Conservation (phyloP, 2,329 filamentous ascomycete genomes). For the Diaporthe amygdali region DNA sequence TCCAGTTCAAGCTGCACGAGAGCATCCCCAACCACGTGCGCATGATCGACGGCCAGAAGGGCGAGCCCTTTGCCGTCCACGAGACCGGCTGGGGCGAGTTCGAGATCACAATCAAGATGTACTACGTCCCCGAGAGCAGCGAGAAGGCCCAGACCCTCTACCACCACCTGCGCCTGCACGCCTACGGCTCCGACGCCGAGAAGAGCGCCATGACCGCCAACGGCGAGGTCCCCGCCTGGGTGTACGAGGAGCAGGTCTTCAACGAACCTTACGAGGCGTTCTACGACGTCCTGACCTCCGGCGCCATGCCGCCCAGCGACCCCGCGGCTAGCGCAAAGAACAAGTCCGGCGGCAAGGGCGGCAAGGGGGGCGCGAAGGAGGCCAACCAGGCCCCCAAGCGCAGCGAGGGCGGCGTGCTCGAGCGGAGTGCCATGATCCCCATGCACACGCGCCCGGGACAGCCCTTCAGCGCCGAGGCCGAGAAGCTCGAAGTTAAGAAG, state of each 20-base stretch:
- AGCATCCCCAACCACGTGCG: conserved; percentile 92
- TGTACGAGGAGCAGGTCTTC: conserved; percentile 94
- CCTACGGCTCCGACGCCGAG: conserved; percentile 83
- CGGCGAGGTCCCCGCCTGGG: conserved; percentile 76
- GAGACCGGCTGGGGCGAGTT: conserved; percentile 99
- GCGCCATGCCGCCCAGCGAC: conserved; percentile 56
- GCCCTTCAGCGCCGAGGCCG: conserved; percentile 76
- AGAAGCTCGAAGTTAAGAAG: conserved; percentile 65
- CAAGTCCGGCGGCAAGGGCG: conserved; percentile 45
- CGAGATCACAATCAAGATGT: conserved; percentile 92
- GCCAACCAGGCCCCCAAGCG: conserved; percentile 42
- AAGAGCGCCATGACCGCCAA: conserved; percentile 63
- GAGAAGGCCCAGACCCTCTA: conserved; percentile 97
- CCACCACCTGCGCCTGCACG: conserved; percentile 89
- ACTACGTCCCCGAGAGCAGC: conserved; percentile 84
- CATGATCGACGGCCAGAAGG: conserved; percentile 75
- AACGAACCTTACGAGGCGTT: conserved; percentile 96
- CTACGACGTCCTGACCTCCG: conserved; percentile 82
- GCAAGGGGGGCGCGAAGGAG: conserved; percentile 53
- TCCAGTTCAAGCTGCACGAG: conserved; percentile 98
- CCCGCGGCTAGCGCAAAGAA: neutral
- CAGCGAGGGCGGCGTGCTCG: conserved; percentile 59
- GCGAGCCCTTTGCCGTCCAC: conserved; percentile 78
- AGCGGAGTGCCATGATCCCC: conserved; percentile 78
- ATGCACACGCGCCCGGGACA: conserved; percentile 68